phyloP scores from a whole-genome alignment of 1,284 basidiomycete species.

The Coriolopsis trogii region DNA sequence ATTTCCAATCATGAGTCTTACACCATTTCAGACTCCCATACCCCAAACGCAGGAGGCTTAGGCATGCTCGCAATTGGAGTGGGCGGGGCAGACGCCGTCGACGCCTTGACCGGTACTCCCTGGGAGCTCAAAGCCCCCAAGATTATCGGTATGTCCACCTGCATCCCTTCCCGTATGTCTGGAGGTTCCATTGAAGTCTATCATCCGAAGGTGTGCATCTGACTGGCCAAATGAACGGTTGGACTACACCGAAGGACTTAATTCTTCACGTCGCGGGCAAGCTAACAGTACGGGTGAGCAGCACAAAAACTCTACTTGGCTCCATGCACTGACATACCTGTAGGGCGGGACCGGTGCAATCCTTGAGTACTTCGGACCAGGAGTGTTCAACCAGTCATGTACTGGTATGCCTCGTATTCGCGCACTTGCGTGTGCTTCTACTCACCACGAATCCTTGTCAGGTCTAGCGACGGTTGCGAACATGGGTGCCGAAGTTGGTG shows the following conservation, averaged over 20 bases:
- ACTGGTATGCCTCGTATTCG: slow-evolving; percentile 59
- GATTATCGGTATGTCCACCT: slow-evolving; percentile 76
- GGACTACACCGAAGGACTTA: slow-evolving; percentile 97
- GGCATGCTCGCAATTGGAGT: slow-evolving; percentile 99
- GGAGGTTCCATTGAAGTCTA: not conserved
- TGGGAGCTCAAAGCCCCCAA: slow-evolving; percentile 98
- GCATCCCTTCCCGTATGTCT: not conserved
- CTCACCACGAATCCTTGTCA: slow-evolving; percentile 28
- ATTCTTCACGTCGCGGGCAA: slow-evolving; percentile 95
- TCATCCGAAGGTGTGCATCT: slow-evolving; percentile 76
- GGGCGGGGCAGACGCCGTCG: slow-evolving; percentile 98
- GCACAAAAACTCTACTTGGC: not conserved
- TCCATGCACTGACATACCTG: slow-evolving; percentile 6
- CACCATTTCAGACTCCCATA: slow-evolving; percentile 82
- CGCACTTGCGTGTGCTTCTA: not conserved
- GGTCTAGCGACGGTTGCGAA: slow-evolving; percentile 94
- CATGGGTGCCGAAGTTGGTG: slow-evolving; percentile 99
- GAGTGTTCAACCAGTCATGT: slow-evolving; percentile 89
- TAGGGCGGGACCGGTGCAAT: slow-evolving; percentile 96
- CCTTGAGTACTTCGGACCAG: slow-evolving; percentile 97
- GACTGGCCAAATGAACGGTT: slow-evolving; percentile 86
- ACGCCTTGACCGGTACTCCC: slow-evolving; percentile 97
- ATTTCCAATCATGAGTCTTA: not conserved
- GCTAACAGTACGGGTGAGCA: slow-evolving; percentile 86
- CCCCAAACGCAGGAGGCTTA: slow-evolving; percentile 97